phyloP scores from a whole-genome alignment of 768 basidiomycete species.

The Tremella fuciformis region DNA sequence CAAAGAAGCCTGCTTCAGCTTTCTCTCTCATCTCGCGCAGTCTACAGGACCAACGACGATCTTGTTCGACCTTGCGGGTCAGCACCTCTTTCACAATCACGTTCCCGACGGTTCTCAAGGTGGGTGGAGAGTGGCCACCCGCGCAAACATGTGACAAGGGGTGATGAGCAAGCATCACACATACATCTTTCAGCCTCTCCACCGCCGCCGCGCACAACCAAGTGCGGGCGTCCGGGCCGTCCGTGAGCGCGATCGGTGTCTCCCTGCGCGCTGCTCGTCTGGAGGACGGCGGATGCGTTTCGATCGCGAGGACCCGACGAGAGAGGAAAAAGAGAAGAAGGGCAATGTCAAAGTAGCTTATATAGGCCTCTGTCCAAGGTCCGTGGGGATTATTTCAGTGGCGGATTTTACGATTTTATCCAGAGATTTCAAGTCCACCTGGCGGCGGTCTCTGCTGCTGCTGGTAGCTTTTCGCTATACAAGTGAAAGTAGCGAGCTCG shows the following conservation, averaged over 20 bases:
- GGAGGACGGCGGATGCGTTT: too few relatives aligned
- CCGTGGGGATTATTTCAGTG: too few relatives aligned
- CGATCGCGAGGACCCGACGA: too few relatives aligned
- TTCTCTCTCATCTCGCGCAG: not conserved
- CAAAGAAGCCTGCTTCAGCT: slow-evolving; percentile 53
- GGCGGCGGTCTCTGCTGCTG: too few relatives aligned
- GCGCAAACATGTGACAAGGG: not conserved
- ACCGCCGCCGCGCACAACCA: too few relatives aligned
- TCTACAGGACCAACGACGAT: slow-evolving; percentile 71
- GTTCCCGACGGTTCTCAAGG: too few relatives aligned
- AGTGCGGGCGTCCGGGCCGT: too few relatives aligned
- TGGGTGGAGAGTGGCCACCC: too few relatives aligned
- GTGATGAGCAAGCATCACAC: slow-evolving; percentile 8
- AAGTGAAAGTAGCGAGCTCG: not conserved
- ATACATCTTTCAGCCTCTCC: slow-evolving; percentile 25
- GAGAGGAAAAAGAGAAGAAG: slow-evolving; percentile 6
- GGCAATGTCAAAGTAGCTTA: not conserved
- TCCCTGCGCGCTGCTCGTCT: too few relatives aligned
- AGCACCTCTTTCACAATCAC: too few relatives aligned
- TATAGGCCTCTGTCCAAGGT: not conserved
- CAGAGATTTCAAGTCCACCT: slow-evolving; percentile 9
- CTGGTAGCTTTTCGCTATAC: too few relatives aligned
- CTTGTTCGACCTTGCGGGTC: slow-evolving; percentile 79
- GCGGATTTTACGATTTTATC: slow-evolving; percentile 7
- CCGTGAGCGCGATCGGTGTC: too few relatives aligned